phyloP scores from a whole-genome alignment of 768 basidiomycete species.

The Collybia mongolica region DNA sequence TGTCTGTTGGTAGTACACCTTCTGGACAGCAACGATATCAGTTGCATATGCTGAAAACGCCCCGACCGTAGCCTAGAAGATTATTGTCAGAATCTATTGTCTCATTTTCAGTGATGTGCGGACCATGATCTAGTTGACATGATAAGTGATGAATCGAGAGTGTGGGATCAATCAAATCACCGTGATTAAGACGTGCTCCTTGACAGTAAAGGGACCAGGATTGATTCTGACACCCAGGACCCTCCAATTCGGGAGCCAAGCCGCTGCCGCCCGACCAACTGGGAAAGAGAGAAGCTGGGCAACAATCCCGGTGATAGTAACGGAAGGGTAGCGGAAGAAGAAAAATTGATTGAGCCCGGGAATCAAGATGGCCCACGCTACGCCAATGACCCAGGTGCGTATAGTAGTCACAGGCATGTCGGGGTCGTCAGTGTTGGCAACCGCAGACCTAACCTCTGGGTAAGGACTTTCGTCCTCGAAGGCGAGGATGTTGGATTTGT shows the following conservation, averaged over 20 bases:
- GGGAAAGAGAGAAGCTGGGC: slow-evolving; percentile 75
- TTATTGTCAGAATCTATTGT: neutral
- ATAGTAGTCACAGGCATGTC: slow-evolving; percentile 54
- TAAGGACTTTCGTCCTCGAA: slow-evolving; percentile 74
- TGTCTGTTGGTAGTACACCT: slow-evolving; percentile 60
- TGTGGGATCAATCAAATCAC: slow-evolving; percentile 23
- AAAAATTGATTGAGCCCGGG: slow-evolving; percentile 56
- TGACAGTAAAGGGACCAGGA: slow-evolving; percentile 75
- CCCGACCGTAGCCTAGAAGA: slow-evolving; percentile 54
- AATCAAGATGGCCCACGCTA: slow-evolving; percentile 53
- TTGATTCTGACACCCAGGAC: slow-evolving; percentile 65
- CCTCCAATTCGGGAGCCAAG: slow-evolving; percentile 48
- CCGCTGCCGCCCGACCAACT: slow-evolving; percentile 57
- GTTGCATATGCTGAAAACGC: slow-evolving; percentile 66
- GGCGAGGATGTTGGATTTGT: slow-evolving; percentile 1
- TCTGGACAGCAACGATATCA: slow-evolving; percentile 68
- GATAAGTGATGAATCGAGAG: neutral
- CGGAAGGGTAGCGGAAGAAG: slow-evolving; percentile 50
- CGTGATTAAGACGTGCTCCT: slow-evolving; percentile 68
- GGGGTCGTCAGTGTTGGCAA: slow-evolving; percentile 66
- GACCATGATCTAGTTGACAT: slow-evolving; percentile 29
- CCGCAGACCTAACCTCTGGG: slow-evolving; percentile 70
- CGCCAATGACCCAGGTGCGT: slow-evolving; percentile 51
- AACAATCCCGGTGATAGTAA: slow-evolving; percentile 45
- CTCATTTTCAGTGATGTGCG: slow-evolving; percentile 23